phyloP scores from a whole-genome alignment of 2,329 filamentous ascomycete genomes.

The Rhexocercosporidium sp. region DNA sequence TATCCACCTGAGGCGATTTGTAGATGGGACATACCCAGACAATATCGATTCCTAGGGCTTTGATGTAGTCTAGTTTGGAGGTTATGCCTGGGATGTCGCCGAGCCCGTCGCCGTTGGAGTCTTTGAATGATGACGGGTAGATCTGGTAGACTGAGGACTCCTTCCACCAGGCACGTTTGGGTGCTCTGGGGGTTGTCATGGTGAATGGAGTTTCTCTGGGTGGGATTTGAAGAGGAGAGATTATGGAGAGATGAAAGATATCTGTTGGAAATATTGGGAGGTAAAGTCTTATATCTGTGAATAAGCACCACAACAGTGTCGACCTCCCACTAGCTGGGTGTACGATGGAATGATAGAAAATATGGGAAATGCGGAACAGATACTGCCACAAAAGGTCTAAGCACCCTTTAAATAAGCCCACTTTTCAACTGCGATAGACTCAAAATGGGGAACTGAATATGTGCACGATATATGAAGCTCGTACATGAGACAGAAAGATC shows the following conservation, averaged over 20 bases:
- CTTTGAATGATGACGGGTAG: slow-evolving; percentile 62
- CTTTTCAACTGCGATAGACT: not conserved
- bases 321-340: not conserved
- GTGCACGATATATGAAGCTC: not conserved
- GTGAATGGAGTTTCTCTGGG: not conserved
- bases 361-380: not conserved
- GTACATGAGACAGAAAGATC: not conserved
- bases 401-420: not conserved
- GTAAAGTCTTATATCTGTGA: slow-evolving; percentile 3
- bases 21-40: slow-evolving; percentile 73
- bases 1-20: slow-evolving; percentile 68
- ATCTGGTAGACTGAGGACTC: slow-evolving; percentile 58
- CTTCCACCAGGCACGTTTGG: slow-evolving; percentile 45
- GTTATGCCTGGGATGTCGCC: slow-evolving; percentile 69
- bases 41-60: slow-evolving; percentile 64
- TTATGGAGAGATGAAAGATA: not conserved
- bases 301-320: not conserved
- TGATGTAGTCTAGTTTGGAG: slow-evolving; percentile 65
- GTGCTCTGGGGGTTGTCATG: not conserved
- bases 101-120: slow-evolving; percentile 62
- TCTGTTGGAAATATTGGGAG: not conserved
- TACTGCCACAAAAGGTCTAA: not conserved
- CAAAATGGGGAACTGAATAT: not conserved
- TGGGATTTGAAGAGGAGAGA: not conserved
- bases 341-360: not conserved